These are phyloP conservation scores for Xylariaceae sp. DNA, from an alignment of 2,329 filamentous ascomycete species.

Conservation along the genomic window DNA sequence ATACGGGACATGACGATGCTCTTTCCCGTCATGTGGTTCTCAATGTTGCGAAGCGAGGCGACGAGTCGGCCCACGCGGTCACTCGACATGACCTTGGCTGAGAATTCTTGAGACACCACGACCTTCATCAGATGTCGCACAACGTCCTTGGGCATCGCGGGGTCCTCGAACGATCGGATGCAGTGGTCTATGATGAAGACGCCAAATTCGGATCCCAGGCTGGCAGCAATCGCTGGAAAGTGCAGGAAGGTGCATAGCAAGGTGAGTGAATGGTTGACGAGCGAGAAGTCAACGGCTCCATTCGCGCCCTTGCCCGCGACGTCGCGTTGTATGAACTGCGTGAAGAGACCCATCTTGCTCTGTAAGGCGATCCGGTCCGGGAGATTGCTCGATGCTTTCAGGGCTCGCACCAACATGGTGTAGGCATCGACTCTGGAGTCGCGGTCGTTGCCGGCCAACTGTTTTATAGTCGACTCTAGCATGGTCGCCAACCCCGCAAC, in stretches of 20 bases:
- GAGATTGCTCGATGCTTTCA: constrained; percentile 77
- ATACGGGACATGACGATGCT: constrained; percentile 74
- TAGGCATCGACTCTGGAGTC: constrained; percentile 80
- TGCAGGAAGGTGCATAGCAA: constrained; percentile 73
- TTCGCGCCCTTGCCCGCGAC: constrained; percentile 56
- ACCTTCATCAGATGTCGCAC: constrained; percentile 75
- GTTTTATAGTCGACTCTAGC: constrained; percentile 77
- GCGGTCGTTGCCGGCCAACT: constrained; percentile 69
- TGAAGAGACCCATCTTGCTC: constrained; percentile 70
- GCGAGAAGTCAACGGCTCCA: constrained; percentile 57
- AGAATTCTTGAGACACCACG: constrained; percentile 74
- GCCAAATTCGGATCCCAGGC: constrained; percentile 72
- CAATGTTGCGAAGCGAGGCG: constrained; percentile 63
- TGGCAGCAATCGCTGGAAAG: constrained; percentile 63
- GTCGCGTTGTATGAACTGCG: constrained; percentile 80
- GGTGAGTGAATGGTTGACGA: constrained; percentile 72
- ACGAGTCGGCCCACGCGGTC: constrained; percentile 68
- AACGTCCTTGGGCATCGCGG: constrained; percentile 66
- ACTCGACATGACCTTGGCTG: constrained; percentile 64
- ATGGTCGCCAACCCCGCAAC: constrained; percentile 65
- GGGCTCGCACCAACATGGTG: constrained; percentile 65
- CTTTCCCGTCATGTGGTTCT: constrained; percentile 70
- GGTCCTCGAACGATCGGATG: constrained; percentile 66
- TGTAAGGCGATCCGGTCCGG: constrained; percentile 68
- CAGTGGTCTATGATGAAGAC: constrained; percentile 75